A percentile compares a stretch with the other conserved stretches of the same genome.
These are phyloP conservation scores for Chytriomyces confervae DNA, from an alignment of 192 early-diverging fungal species.

Conservation along the genomic window DNA sequence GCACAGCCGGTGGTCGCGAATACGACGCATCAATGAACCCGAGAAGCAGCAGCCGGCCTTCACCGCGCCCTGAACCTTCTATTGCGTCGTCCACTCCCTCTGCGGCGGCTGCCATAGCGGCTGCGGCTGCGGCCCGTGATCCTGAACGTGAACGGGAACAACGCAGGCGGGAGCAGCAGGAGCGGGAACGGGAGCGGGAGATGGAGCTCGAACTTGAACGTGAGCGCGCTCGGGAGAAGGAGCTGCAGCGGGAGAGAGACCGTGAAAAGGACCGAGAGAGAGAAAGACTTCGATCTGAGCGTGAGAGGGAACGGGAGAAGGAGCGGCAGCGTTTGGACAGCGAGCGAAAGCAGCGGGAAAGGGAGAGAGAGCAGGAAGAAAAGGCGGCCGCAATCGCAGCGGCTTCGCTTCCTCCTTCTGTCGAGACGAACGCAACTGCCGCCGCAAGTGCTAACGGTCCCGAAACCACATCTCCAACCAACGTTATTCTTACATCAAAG, in stretches of 20 bases:
- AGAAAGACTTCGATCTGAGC: slow-evolving; percentile 34
- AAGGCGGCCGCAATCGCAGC: slow-evolving; percentile 42
- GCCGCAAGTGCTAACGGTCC: not conserved
- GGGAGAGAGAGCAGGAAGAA: slow-evolving; percentile 29
- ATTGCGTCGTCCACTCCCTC: slow-evolving; percentile 35
- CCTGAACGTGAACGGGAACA: slow-evolving; percentile 32
- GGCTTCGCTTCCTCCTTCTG: slow-evolving; percentile 34
- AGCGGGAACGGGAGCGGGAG: slow-evolving; percentile 41
- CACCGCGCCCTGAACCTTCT: slow-evolving; percentile 23
- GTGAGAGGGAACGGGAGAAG: slow-evolving; percentile 25
- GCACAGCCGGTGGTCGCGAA: not conserved
- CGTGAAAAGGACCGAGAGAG: slow-evolving; percentile 34
- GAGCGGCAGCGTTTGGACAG: slow-evolving; percentile 28
- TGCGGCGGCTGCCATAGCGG: not conserved
- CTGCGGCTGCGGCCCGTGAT: not conserved
- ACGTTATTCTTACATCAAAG: slow-evolving; percentile 23
- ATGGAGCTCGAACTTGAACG: slow-evolving; percentile 27
- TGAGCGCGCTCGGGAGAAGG: slow-evolving; percentile 31
- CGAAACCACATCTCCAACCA: not conserved
- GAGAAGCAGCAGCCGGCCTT: slow-evolving; percentile 21
- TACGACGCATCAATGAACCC: slow-evolving; percentile 20
- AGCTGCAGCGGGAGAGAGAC: slow-evolving; percentile 38
- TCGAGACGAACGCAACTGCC: slow-evolving; percentile 28
- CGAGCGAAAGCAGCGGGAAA: slow-evolving; percentile 22
- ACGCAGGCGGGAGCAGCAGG: slow-evolving; percentile 33